phyloP scores from a whole-genome alignment of 345 rosid species.

The Luvunga scandens region DNA sequence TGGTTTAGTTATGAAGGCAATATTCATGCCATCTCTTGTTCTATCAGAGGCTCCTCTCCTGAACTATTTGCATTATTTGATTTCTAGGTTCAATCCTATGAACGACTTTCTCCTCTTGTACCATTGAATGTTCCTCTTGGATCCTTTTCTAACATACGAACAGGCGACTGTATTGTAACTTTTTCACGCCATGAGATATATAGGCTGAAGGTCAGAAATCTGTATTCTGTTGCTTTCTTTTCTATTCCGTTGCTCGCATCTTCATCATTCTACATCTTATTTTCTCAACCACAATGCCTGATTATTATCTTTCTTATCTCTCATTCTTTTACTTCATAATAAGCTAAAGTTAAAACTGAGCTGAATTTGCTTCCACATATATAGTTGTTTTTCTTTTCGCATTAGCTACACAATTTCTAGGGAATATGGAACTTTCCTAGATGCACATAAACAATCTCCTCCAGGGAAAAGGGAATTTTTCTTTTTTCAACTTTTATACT shows the following conservation, averaged over 20 bases:
- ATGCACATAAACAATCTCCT: background rate
- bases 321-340: background rate
- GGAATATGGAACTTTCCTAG: background rate
- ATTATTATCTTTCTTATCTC: background rate
- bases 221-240: background rate
- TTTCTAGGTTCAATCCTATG: conserved; percentile 61
- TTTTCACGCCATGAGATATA: conserved; percentile 79
- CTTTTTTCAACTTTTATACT: background rate
- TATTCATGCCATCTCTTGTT: background rate
- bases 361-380: background rate
- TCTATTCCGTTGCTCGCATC: background rate
- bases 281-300: background rate
- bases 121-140: conserved; percentile 61
- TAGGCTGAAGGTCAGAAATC: conserved; percentile 55
- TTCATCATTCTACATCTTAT: conserved; percentile 6
- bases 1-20: background rate
- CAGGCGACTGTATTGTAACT: conserved; percentile 82
- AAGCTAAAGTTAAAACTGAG: background rate
- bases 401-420: background rate
- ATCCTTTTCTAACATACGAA: conserved; percentile 56
- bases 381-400: background rate
- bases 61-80: conserved; percentile 8
- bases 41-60: background rate
- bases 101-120: conserved; percentile 81
- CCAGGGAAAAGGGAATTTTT: background rate